These are phyloP conservation scores for Hygrocybe punicea DNA, from an alignment of 768 basidiomycete genomes.

Conservation along the genomic window DNA sequence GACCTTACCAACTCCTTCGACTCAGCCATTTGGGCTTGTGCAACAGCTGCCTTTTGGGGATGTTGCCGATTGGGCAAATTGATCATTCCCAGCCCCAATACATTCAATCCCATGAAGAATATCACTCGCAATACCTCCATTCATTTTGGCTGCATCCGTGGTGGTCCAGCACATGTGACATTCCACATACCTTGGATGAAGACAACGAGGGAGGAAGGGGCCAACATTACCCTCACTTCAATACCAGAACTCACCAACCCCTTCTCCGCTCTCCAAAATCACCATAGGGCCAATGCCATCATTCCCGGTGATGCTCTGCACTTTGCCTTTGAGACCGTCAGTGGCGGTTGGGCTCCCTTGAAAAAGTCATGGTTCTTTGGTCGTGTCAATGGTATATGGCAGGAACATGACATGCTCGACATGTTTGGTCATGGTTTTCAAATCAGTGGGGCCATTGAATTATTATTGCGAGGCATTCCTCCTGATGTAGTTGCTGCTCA, in stretches of 20 bases:
- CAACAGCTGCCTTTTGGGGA: constrained; percentile 34
- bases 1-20: constrained; percentile 25
- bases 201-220: constrained; percentile 25
- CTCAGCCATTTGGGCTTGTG: constrained; percentile 32
- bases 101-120: constrained; percentile 16
- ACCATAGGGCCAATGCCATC: constrained; percentile 15
- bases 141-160: not conserved
- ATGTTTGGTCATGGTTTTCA: constrained; percentile 25
- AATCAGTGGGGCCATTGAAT: constrained; percentile 27
- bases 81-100: constrained; percentile 6
- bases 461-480: constrained; percentile 24
- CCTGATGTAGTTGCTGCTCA: constrained; percentile 33
- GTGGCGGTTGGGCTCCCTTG: constrained; percentile 6
- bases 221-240: constrained; percentile 24
- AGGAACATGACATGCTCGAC: not conserved
- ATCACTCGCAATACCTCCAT: constrained; percentile 4
- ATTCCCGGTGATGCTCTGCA: constrained; percentile 16
- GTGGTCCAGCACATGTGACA: constrained; percentile 9
- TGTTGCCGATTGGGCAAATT: constrained; percentile 32
- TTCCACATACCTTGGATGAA: constrained; percentile 39
- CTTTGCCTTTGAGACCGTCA: constrained; percentile 9
- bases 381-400: constrained; percentile 17
- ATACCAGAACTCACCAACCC: constrained; percentile 13
- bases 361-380: constrained; percentile 9
- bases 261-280: constrained; percentile 20